These are phyloP conservation scores for Arthrobotrys sphaeroides DNA, from an alignment of 2,329 filamentous ascomycete genomes.

Conservation along the genomic window DNA sequence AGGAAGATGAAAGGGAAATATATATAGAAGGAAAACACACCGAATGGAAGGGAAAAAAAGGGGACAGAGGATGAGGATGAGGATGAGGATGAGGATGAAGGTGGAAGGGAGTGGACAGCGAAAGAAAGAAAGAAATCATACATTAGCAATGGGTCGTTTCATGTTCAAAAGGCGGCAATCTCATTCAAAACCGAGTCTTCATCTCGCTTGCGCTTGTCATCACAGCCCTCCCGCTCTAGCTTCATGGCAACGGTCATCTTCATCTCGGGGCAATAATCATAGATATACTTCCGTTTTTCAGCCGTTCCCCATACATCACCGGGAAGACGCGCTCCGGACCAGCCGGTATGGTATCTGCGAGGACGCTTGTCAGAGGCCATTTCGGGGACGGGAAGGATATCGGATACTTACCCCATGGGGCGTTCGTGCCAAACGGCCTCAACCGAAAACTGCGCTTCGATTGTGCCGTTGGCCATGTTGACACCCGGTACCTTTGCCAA, in stretches of 20 bases:
- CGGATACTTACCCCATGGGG: constrained; percentile 41
- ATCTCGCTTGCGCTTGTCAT: constrained; percentile 43
- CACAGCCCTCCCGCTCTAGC: constrained; percentile 61
- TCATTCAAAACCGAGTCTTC: constrained; percentile 34
- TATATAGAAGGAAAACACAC: too few species aligned
- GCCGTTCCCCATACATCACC: constrained; percentile 66
- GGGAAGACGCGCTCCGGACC: constrained; percentile 65
- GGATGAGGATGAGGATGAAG: background rate
- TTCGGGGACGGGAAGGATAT: background rate
- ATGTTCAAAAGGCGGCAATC: constrained; percentile 41
- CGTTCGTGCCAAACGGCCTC: constrained; percentile 62
- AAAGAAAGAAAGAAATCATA: background rate
- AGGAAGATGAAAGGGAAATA: too few species aligned
- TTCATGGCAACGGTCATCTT: constrained; percentile 69
- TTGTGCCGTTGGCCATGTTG: constrained; percentile 67
- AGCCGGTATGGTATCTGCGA: constrained; percentile 68
- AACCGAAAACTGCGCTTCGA: constrained; percentile 66
- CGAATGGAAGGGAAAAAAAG: background rate
- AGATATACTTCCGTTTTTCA: constrained; percentile 66
- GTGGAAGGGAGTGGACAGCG: too few species aligned
- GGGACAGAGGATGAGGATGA: background rate
- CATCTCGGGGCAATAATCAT: constrained; percentile 69
- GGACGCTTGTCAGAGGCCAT: constrained; percentile 52
- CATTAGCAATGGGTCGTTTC: background rate
- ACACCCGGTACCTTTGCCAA: constrained; percentile 63